Evolutionary conservation across 176 grass and related monocot species (phyloP).

Genomic region (barley (Hordeum vulgare)): MorexV3_pseudomolecules_assembly NC_058524.1:53827260-53827759

Average conservation of each 20-base stretch:
- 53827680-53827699: slow-evolving; percentile 4
- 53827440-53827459: not conserved
- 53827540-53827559: slow-evolving; percentile 43
- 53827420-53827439: too few relatives aligned
- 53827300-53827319: slow-evolving; percentile 42
- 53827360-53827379: slow-evolving; percentile 34
- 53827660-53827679: slow-evolving; percentile 10
- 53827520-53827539: not conserved
- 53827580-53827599: not conserved
- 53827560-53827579: not conserved
- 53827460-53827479: slow-evolving; percentile 57
- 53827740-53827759: not conserved
- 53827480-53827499: slow-evolving; percentile 19
- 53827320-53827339: slow-evolving; percentile 29
- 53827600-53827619: slow-evolving; percentile 28
- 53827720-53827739: not conserved
- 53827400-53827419: not conserved
- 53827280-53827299: slow-evolving; percentile 53
- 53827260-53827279: slow-evolving; percentile 39
- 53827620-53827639: slow-evolving; percentile 26
- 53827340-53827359: slow-evolving; percentile 17
- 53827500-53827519: slow-evolving; percentile 12
- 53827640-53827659: slow-evolving; percentile 31
- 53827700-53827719: slow-evolving; percentile 6
- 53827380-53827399: slow-evolving; percentile 35